Evolutionary conservation across 1,284 basidiomycete species (phyloP).

Genomic region (Ganoderma meredithae): DNA sequence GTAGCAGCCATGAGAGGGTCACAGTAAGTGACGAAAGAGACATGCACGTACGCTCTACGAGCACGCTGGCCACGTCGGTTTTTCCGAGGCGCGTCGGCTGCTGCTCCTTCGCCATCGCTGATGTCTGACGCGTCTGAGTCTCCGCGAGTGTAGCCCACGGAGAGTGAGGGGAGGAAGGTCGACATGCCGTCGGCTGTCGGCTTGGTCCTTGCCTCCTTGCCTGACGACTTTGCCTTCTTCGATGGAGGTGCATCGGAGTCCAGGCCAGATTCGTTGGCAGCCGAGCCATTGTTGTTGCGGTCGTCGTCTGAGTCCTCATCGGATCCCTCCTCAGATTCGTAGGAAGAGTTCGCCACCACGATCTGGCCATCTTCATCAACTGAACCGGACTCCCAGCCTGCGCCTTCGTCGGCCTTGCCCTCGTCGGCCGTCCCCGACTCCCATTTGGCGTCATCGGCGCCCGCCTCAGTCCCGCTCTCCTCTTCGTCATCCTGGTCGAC

Average conservation of each 20-base stretch:
- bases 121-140: constrained; percentile 79
- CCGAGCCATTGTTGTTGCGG: constrained; percentile 24
- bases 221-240: constrained; percentile 19
- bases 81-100: constrained; percentile 69
- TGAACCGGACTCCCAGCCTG: constrained; percentile 45
- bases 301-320: constrained; percentile 31
- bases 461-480: constrained; percentile 42
- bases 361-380: constrained; percentile 29
- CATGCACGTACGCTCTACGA: constrained; percentile 80
- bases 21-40: constrained; percentile 1
- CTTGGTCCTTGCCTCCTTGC: constrained; percentile 26
- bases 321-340: constrained; percentile 37
- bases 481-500: constrained; percentile 28
- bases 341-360: constrained; percentile 23
- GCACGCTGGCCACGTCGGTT: constrained; percentile 94
- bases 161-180: constrained; percentile 88
- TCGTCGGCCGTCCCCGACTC: constrained; percentile 50
- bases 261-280: constrained; percentile 29
- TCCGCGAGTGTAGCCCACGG: constrained; percentile 84
- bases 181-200: constrained; percentile 54
- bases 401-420: constrained; percentile 36
- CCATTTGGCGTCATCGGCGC: constrained; percentile 46
- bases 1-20: not conserved
- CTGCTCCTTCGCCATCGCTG: constrained; percentile 70
- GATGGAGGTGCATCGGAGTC: constrained; percentile 26